Evolutionary conservation across 1,139 yeast species (phyloP).

Genomic region (Hyphopichia burtonii): DNA sequence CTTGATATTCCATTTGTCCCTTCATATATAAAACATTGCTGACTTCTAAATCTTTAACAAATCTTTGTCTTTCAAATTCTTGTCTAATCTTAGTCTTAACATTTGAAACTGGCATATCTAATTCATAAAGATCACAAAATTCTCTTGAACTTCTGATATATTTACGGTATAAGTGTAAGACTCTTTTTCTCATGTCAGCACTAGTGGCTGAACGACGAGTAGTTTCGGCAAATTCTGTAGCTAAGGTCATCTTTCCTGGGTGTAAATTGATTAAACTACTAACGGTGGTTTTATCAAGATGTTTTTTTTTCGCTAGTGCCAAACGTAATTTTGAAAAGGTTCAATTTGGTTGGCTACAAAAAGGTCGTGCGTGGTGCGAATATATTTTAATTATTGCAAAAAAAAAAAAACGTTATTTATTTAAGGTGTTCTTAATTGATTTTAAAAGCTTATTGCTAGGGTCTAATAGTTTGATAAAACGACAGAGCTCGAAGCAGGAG

Average conservation of each 20-base stretch:
- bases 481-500: conserved; percentile 46
- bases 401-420: not conserved
- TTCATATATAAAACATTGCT: conserved; percentile 70
- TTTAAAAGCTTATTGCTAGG: conserved; percentile 34
- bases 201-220: conserved; percentile 65
- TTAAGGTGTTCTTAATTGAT: conserved; percentile 10
- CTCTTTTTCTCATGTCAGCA: conserved; percentile 63
- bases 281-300: not conserved
- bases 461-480: conserved; percentile 43
- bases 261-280: conserved; percentile 3
- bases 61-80: conserved; percentile 83
- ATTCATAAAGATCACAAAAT: conserved; percentile 68
- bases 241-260: conserved; percentile 47
- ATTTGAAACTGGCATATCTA: conserved; percentile 79
- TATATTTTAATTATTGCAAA: not conserved
- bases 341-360: conserved; percentile 7
- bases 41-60: conserved; percentile 62
- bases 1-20: conserved; percentile 92
- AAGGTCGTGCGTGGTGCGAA: not conserved
- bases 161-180: conserved; percentile 70
- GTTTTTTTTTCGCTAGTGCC: conserved; percentile 1
- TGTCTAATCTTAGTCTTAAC: conserved; percentile 85
- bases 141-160: conserved; percentile 65
- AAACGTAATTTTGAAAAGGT: conserved; percentile 2
- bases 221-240: conserved; percentile 84